Conservation (phyloP, 2,329 filamentous ascomycete genomes). For the Ceratocystis diversiconidia region DNA sequence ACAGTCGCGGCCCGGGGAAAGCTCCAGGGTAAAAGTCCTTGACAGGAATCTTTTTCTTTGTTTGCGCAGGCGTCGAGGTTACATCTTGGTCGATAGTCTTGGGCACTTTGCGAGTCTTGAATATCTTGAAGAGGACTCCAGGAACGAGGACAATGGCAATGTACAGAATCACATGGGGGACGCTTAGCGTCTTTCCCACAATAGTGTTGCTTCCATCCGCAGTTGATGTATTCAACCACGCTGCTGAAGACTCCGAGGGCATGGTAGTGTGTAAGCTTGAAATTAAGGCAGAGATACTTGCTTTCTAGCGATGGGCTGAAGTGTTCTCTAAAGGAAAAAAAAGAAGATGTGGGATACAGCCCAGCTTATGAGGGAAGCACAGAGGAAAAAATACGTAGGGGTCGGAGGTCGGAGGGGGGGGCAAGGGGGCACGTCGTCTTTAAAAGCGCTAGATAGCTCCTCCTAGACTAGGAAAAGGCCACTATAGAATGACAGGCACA, state of each 20-base stretch:
- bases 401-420: too few species aligned
- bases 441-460: background rate
- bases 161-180: constrained; percentile 31
- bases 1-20: constrained; percentile 35
- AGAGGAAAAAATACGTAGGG: background rate
- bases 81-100: constrained; percentile 19
- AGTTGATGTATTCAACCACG: constrained; percentile 13
- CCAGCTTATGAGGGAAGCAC: background rate
- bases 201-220: background rate
- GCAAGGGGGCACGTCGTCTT: background rate
- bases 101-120: constrained; percentile 26
- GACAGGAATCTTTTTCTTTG: constrained; percentile 16
- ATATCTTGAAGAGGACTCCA: constrained; percentile 30
- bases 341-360: background rate
- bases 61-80: background rate
- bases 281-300: background rate
- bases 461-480: background rate
- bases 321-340: background rate
- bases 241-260: constrained; percentile 14
- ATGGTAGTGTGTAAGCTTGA: background rate
- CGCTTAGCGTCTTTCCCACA: constrained; percentile 26
- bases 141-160: constrained; percentile 30
- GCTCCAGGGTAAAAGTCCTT: constrained; percentile 23
- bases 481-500: background rate
- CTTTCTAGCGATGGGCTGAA: background rate